These are phyloP conservation scores for Umbilicaria muhlenbergii DNA, from an alignment of 495 filamentous ascomycete genomes.

Conservation along the genomic window DNA sequence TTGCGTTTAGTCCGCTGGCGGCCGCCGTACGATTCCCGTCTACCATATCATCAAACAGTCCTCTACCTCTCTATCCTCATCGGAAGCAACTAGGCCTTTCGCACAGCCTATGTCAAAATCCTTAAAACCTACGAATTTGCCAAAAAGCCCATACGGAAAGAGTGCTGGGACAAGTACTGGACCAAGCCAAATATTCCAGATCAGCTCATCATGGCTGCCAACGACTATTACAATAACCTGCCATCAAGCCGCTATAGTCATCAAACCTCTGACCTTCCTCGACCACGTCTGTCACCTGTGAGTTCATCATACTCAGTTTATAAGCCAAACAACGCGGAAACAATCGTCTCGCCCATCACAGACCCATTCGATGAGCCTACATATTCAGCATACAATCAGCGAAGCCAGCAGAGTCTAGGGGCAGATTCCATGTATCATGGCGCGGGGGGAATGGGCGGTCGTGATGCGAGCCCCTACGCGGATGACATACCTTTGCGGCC, in stretches of 20 bases:
- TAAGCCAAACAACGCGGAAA: constrained; percentile 10
- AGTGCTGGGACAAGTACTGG: no score
- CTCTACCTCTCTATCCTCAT: no score
- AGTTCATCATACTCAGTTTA: constrained; percentile 12
- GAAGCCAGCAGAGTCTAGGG: constrained; percentile 28
- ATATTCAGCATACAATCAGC: constrained; percentile 36
- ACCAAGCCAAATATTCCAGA: no score
- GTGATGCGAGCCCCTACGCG: constrained; percentile 29
- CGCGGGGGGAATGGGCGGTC: constrained; percentile 21
- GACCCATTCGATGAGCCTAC: constrained; percentile 45
- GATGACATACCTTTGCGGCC: constrained; percentile 56
- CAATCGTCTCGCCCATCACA: constrained; percentile 32
- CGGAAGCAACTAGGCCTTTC: no score
- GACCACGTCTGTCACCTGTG: constrained; percentile 14
- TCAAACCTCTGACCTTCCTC: constrained; percentile 29
- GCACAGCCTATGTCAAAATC: no score
- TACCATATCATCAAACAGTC: no score
- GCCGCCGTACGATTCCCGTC: no score
- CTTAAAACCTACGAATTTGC: no score
- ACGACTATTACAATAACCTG: constrained; percentile 54
- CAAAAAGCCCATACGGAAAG: no score
- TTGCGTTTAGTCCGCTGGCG: no score
- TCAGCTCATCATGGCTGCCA: constrained; percentile 52
- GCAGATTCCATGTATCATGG: constrained; percentile 42
- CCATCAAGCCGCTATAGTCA: constrained; percentile 26